Base-by-base conservation (phyloP, 2,329 filamentous ascomycete genomes). In the Pestalotiopsis sp. region DNA sequence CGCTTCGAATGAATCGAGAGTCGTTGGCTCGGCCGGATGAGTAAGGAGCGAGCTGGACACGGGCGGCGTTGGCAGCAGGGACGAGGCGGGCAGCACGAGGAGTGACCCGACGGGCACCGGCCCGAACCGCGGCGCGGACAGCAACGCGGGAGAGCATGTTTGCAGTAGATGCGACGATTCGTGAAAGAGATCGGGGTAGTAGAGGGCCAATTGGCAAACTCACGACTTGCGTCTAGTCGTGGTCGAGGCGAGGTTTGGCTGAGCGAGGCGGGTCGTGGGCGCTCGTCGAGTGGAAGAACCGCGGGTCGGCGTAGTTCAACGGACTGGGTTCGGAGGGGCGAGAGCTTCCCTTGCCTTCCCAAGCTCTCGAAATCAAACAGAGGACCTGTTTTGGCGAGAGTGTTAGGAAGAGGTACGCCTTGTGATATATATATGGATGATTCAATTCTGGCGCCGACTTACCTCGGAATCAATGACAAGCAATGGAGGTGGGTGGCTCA, bases 1-100 rank as follows among this genome's bases (percentile, higher is more conserved):
- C 94, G 60, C 91, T 91, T 68, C 92, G 88, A 58, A 92, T 94
- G 64, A 63, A 63, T 67, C 87, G 89, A 68, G 87, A 85, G 74
- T 91, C 81, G 71, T 70, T 75, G 9, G 73, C 73, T 71, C 74
- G 74, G 26, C 72, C 70, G 39, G 75, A 73, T 3, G 73, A 74
- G 68, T 75, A 78, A 62, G 74, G 67, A 55, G 83, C 76, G 35
- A 35, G 59, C 65, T 35, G 66, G 40, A 71, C 71, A 40, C 66
- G 56, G 7, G 68, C 39, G 55, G 22, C 71, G 59, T 64, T 66
- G 68, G 69, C 52, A 24, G 70, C 68, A 3, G 71, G 70, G 60
- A 69, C 68, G 26, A 72, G 44, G 48, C 74, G 71, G 68, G 72
- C 66, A 26, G 69, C 64, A 62, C 73, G 72, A 55, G 72, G 71